Percentiles rank a stretch among this genome's conserved stretches.
These are phyloP conservation scores for Hymenoscyphus albidus DNA, from an alignment of 2,329 filamentous ascomycete genomes.

Conservation along the genomic window DNA sequence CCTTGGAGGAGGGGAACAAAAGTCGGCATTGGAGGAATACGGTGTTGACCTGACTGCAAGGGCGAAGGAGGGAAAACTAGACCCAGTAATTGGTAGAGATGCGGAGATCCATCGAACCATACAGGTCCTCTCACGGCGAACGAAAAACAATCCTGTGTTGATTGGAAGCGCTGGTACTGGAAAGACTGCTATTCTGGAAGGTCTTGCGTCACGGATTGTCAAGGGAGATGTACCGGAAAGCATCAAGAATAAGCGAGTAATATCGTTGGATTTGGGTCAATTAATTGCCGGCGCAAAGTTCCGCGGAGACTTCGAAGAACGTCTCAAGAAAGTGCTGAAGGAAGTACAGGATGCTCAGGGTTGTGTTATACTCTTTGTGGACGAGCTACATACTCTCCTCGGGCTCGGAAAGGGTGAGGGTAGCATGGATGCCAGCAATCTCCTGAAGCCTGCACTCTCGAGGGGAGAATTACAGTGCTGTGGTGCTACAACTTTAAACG, in stretches of 20 bases:
- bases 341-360: constrained; percentile 84
- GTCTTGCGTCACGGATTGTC: constrained; percentile 84
- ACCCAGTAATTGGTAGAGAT: constrained; percentile 93
- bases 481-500: constrained; percentile 86
- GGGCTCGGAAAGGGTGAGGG: constrained; percentile 94
- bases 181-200: constrained; percentile 91
- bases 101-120: constrained; percentile 90
- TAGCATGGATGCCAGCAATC: constrained; percentile 91
- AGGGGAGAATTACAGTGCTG: constrained; percentile 92
- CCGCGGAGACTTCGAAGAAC: constrained; percentile 91
- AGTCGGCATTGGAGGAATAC: constrained; percentile 84
- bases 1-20: constrained; percentile 67
- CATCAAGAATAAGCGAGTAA: constrained; percentile 88
- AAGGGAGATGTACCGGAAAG: constrained; percentile 92
- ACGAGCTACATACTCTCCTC: constrained; percentile 87
- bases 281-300: constrained; percentile 96
- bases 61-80: constrained; percentile 84
- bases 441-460: constrained; percentile 90
- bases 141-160: constrained; percentile 86
- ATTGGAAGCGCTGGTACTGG: constrained; percentile 82
- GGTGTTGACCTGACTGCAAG: constrained; percentile 84
- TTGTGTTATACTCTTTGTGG: constrained; percentile 89
- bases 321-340: constrained; percentile 83
- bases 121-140: constrained; percentile 85
- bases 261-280: constrained; percentile 82